phyloP scores from a whole-genome alignment of 345 rosid species.

The Populus tremula region DNA sequence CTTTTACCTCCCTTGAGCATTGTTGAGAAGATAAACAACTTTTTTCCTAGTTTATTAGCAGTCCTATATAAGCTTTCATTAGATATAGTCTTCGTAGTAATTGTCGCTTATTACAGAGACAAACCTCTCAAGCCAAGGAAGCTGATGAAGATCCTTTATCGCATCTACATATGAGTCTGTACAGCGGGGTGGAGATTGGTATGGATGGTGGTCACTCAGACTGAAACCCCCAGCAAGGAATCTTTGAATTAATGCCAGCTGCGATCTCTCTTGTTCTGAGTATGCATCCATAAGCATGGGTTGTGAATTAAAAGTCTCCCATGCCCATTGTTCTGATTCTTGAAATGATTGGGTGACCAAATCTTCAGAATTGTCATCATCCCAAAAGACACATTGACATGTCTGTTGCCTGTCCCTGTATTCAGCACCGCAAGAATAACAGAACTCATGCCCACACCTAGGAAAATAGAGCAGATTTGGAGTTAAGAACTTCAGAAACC shows the following conservation, averaged over 20 bases:
- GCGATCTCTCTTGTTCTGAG: constrained; percentile 94
- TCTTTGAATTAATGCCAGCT: constrained; percentile 80
- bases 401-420: constrained; percentile 70
- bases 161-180: constrained; percentile 83
- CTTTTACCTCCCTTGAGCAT: constrained; percentile 24
- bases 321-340: constrained; percentile 94
- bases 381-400: constrained; percentile 93
- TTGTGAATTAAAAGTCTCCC: constrained; percentile 83
- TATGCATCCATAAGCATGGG: constrained; percentile 87
- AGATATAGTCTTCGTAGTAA: constrained; percentile 75
- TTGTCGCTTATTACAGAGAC: constrained; percentile 94
- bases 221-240: constrained; percentile 95
- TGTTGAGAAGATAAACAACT: constrained; percentile 10
- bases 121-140: constrained; percentile 99
- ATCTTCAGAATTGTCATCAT: constrained; percentile 66
- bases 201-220: constrained; percentile 75
- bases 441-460: constrained; percentile 96
- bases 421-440: constrained; percentile 91
- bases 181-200: constrained; percentile 89
- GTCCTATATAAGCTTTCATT: constrained; percentile 37
- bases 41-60: constrained; percentile 19
- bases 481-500: neutral
- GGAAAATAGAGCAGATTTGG: constrained; percentile 10
- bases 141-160: constrained; percentile 91
- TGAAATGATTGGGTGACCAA: constrained; percentile 52